phyloP scores from a whole-genome alignment of 306 rosid genomes.

The Dalbergia oliveri region DNA sequence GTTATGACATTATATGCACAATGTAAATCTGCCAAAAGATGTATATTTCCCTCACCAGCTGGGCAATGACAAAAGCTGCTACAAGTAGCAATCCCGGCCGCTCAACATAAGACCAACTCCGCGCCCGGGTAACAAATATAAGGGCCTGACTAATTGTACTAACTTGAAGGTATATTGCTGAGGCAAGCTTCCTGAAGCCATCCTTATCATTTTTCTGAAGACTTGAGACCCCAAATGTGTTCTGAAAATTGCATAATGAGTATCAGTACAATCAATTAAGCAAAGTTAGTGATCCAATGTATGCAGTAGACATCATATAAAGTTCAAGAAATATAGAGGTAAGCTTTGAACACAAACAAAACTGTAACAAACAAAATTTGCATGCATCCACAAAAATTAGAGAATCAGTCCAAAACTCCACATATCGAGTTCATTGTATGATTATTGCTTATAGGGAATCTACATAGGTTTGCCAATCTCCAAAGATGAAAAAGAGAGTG shows the following conservation, averaged over 20 bases:
- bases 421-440: too few species aligned
- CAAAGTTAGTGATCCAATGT: too few species aligned
- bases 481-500: background rate
- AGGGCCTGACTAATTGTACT: conserved; percentile 87
- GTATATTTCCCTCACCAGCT: conserved; percentile 67
- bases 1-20: conserved; percentile 10
- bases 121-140: conserved; percentile 77
- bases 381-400: too few species aligned
- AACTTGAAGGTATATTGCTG: conserved; percentile 84
- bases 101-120: conserved; percentile 81
- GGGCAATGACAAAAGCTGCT: conserved; percentile 74
- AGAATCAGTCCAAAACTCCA: too few species aligned
- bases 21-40: conserved; percentile 1
- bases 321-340: too few species aligned
- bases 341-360: too few species aligned
- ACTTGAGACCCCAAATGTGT: conserved; percentile 80
- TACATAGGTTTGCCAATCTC: too few species aligned
- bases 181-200: conserved; percentile 70
- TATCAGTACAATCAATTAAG: conserved; percentile 15
- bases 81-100: conserved; percentile 78
- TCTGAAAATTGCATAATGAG: conserved; percentile 49
- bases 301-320: too few species aligned
- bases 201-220: conserved; percentile 56
- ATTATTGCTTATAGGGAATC: too few species aligned
- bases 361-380: too few species aligned